Conservation (phyloP, 495 filamentous ascomycete genomes). For the Penicillium odoratum region DNA sequence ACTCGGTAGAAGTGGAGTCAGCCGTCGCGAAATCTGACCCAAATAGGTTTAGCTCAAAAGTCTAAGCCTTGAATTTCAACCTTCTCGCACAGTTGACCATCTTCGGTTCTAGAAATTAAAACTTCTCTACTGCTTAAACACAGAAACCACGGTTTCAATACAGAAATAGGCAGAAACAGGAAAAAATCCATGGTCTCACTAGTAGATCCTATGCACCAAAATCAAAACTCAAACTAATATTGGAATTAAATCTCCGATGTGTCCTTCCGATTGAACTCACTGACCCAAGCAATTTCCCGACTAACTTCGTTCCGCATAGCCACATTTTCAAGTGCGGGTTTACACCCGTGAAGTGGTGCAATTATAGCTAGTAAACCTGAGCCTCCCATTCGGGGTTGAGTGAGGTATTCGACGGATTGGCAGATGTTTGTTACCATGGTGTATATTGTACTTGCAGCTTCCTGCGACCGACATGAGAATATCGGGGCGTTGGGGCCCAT, state of each 20-base stretch:
- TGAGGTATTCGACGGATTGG: background rate
- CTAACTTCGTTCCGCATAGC: background rate
- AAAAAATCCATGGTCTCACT: background rate
- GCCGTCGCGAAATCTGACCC: slow-evolving; percentile 11
- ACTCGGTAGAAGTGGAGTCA: background rate
- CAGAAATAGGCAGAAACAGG: background rate
- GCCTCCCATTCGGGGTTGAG: background rate
- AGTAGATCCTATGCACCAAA: background rate
- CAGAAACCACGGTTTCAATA: no score
- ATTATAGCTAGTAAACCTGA: background rate
- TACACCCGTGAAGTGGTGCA: background rate
- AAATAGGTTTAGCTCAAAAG: background rate
- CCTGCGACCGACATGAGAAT: background rate
- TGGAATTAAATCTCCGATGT: background rate
- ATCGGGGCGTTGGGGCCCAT: background rate
- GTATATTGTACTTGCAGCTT: background rate
- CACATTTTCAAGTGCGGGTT: background rate
- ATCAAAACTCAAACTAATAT: background rate
- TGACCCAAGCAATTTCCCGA: background rate
- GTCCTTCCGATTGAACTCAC: background rate
- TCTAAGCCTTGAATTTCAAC: background rate
- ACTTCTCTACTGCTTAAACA: no score
- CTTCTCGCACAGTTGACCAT: background rate
- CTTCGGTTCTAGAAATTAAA: background rate
- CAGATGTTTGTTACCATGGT: background rate